A percentile compares a stretch with the other conserved stretches of the same genome.
phyloP scores from a whole-genome alignment of 805 yeast genomes.

The Candida berthetii region DNA sequence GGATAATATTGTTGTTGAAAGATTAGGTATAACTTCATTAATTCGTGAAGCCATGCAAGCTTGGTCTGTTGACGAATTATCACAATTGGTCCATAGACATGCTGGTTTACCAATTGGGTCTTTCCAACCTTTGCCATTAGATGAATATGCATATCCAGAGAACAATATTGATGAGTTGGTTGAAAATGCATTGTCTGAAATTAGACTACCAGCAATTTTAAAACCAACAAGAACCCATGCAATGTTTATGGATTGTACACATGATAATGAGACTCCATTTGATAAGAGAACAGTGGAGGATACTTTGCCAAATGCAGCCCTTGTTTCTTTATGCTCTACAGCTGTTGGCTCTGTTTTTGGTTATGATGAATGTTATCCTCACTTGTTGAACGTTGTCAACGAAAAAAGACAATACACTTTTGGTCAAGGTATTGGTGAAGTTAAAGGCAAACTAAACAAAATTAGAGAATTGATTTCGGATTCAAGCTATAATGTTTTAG shows the following conservation, averaged over 20 bases:
- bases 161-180: slow-evolving; percentile 15
- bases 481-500: slow-evolving; percentile 39
- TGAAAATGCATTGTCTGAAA: slow-evolving; percentile 41
- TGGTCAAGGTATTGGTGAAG: slow-evolving; percentile 62
- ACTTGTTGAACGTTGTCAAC: slow-evolving; percentile 69
- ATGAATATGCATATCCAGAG: slow-evolving; percentile 65
- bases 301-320: slow-evolving; percentile 90
- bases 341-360: slow-evolving; percentile 95
- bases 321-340: slow-evolving; percentile 87
- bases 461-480: slow-evolving; percentile 53
- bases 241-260: slow-evolving; percentile 95
- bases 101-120: slow-evolving; percentile 97
- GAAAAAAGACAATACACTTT: slow-evolving; percentile 62
- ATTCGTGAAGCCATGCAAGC: slow-evolving; percentile 98
- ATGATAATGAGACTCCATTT: slow-evolving; percentile 85
- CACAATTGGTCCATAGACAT: slow-evolving; percentile 81
- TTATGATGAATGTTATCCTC: slow-evolving; percentile 87
- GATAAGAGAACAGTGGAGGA: slow-evolving; percentile 93
- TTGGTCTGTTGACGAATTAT: slow-evolving; percentile 79
- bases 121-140: slow-evolving; percentile 72
- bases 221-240: slow-evolving; percentile 83
- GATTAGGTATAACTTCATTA: slow-evolving; percentile 82
- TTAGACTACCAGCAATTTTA: slow-evolving; percentile 61
- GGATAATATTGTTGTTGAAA: slow-evolving; percentile 87
- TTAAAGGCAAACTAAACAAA: slow-evolving; percentile 54